Conservation (phyloP, 805 yeast species). For the Candida argentea region DNA sequence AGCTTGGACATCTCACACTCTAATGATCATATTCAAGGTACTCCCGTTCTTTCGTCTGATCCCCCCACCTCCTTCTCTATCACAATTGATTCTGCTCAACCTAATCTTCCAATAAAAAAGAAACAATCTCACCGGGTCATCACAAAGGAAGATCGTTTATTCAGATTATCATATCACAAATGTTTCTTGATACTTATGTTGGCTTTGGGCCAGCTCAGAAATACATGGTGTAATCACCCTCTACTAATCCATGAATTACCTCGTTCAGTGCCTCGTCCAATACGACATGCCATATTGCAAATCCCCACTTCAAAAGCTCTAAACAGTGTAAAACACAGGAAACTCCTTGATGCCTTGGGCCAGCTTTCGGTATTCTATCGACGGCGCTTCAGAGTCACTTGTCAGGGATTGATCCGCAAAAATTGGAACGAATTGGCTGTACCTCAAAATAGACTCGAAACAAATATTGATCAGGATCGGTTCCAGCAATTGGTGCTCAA, state of each 20-base stretch:
- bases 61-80: slow-evolving; percentile 3
- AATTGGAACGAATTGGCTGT: slow-evolving; percentile 23
- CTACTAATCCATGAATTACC: too few relatives aligned
- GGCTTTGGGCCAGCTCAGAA: slow-evolving; percentile 58
- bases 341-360: slow-evolving; percentile 68
- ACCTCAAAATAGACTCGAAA: slow-evolving; percentile 13
- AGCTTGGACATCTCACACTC: slow-evolving; percentile 11
- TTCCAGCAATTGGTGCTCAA: slow-evolving; percentile 35
- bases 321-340: slow-evolving; percentile 43
- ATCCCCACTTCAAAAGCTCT: too few relatives aligned
- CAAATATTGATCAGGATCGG: slow-evolving; percentile 22
- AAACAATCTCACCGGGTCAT: slow-evolving; percentile 15
- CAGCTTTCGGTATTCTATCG: slow-evolving; percentile 58
- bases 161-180: slow-evolving; percentile 49
- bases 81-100: slow-evolving; percentile 6
- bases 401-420: slow-evolving; percentile 24
- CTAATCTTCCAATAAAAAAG: too few relatives aligned
- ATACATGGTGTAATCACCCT: slow-evolving; percentile 42
- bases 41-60: background rate
- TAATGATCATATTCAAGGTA: slow-evolving; percentile 16
- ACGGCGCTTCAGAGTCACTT: slow-evolving; percentile 38
- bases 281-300: too few relatives aligned
- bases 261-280: too few relatives aligned
- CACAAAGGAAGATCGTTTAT: slow-evolving; percentile 43
- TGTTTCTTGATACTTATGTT: slow-evolving; percentile 48